Evolutionary conservation across 176 grass and related monocot genomes (phyloP).

Genomic region (Secale cereale): DNA sequence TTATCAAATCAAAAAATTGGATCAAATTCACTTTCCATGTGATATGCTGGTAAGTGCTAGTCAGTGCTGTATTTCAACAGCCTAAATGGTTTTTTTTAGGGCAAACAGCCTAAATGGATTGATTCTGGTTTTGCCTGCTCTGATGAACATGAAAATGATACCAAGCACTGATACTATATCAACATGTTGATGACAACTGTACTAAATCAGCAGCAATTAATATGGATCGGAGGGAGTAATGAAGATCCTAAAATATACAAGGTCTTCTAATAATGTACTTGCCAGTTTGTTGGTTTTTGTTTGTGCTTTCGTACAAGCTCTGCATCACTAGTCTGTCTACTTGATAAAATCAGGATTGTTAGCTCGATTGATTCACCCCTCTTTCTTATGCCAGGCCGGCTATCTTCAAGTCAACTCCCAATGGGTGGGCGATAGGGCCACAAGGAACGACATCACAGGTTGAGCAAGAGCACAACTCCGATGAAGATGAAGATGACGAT

Average conservation of each 20-base stretch:
- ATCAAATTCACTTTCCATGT: not conserved
- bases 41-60: too few species aligned
- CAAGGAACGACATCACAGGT: not conserved
- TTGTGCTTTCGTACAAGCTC: not conserved
- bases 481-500: conserved; percentile 62
- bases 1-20: too few species aligned
- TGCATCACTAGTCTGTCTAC: not conserved
- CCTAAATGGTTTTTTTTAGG: not conserved
- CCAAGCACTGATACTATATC: not conserved
- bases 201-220: too few species aligned
- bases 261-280: too few species aligned
- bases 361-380: not conserved
- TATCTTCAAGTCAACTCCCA: conserved; percentile 45
- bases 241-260: too few species aligned
- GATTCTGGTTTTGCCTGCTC: not conserved
- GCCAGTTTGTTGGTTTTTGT: not conserved
- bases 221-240: too few species aligned
- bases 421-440: not conserved
- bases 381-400: conserved; percentile 46
- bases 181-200: not conserved
- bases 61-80: not conserved
- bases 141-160: not conserved
- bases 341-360: not conserved
- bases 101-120: not conserved
- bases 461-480: conserved; percentile 45